Conservation (phyloP, 2,329 filamentous ascomycete species). For the Aureobasidium pullulans region DNA sequence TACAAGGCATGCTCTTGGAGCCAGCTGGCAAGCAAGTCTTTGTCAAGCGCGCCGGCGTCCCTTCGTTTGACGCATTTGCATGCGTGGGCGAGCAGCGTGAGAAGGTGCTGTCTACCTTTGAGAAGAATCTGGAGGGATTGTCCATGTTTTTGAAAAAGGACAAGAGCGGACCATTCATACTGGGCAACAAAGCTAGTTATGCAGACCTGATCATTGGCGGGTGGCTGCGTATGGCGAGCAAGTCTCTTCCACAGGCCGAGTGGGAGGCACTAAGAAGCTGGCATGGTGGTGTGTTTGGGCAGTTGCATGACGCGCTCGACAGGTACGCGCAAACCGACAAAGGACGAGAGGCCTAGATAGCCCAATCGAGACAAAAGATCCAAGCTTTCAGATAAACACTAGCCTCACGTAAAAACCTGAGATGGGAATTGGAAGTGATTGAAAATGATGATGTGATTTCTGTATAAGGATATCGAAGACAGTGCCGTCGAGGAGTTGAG, state of each 20-base stretch:
- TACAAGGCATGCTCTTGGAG: constrained; percentile 31
- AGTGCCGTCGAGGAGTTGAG: background rate
- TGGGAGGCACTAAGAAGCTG: constrained; percentile 43
- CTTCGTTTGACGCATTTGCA: background rate
- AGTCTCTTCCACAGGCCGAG: constrained; percentile 36
- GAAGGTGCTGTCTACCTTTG: background rate
- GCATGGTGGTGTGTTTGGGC: constrained; percentile 46
- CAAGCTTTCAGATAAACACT: background rate
- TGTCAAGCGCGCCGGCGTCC: background rate
- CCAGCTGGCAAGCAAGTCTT: constrained; percentile 5
- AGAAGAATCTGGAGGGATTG: background rate
- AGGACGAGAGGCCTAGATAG: background rate
- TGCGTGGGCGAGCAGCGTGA: background rate
- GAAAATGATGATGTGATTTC: background rate
- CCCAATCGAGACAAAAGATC: background rate
- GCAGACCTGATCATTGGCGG: constrained; percentile 52
- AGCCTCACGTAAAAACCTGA: too few species aligned
- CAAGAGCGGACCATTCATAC: constrained; percentile 40
- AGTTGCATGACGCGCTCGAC: constrained; percentile 38
- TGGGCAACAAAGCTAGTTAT: constrained; percentile 41
- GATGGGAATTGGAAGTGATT: background rate
- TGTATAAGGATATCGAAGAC: too few species aligned
- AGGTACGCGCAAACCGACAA: background rate
- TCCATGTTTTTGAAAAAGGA: constrained; percentile 14
- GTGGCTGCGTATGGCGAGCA: constrained; percentile 45